Base-by-base conservation (phyloP, 2,329 filamentous ascomycete species). In the Rhinocladiella similis region DNA sequence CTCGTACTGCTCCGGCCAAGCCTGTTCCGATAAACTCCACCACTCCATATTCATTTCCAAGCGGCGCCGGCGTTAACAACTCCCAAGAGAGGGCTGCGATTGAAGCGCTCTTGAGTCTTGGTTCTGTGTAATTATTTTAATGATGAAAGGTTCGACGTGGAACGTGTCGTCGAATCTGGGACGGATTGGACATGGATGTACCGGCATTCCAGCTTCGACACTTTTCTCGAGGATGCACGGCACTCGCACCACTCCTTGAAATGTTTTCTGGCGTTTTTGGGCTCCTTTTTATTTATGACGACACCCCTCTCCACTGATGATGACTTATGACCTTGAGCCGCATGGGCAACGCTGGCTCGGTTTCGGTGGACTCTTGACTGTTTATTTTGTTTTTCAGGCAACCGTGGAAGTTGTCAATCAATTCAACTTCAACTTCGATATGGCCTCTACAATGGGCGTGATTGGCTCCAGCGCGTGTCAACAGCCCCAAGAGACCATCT, bases 81-180 rank as follows among this genome's bases (percentile, higher is more conserved):
- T 63, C 65, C 70, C 72, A 78, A 64, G 77, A 79, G 68, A 71
- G 75, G 60, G 75, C 75, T 49, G 77, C 77, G 25, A 74, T 78
- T 55, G 77, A 78, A 63, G 77, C 77, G 49, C 73, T 79, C 56
- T 67, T 79, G 61, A 72, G 73, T 59, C 67, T 79, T 63, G 76
- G 77, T 57, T 77, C 75, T 46, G 76, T 78, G 72, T 79, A 71
- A 75, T 61, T n/a, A 65, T 55, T 61, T 61, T 63, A 38, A 50
- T 46, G 38, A 47, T 43, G 42, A 16, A 41, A 22, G 20, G 29
- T 35, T 16, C 35, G 22, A 45, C 47, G 42, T 19, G 1, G 22
- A 18, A 20, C n/a, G 19, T 20, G 12, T 45, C 43, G 35, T 53
- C 35, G 50, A 47, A 47, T 14, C 12, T 12, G 19, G 5, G 1